Evolutionary conservation across 495 filamentous ascomycete genomes (phyloP), one percentile per base, ranked within the genome.

Genomic region (Aspergillus nanangensis): DNA sequence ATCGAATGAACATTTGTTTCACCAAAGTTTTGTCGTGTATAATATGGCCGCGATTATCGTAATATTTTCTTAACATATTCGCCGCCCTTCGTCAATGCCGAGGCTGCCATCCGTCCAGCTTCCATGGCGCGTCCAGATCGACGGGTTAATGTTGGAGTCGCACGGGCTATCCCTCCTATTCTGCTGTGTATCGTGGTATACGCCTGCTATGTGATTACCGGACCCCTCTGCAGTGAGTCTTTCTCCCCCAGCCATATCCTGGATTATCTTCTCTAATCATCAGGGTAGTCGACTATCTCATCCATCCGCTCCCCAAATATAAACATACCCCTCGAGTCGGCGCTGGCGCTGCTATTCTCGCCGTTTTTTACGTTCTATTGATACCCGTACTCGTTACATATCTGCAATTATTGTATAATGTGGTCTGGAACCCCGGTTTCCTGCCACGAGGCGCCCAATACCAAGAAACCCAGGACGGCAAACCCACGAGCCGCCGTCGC

Each of bases 291-390:
- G 73, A 80, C 52, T 84, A 81, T 55, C 77, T 88, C 35, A 69
- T 88, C 47, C 60, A 72, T 41, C 71, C 74, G 25, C 63, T 64
- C 38, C 55, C 71, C 17, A 65, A 75, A 33, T 65, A 67, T 45
- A 25, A 62, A 39, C 62, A 61, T 41, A 41, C 40, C 20, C 59
- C 68, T 42, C 75, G 76, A 38, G 53, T 62, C 51, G 78, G 78
- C 46, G 62, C 79, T 32, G 88, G 84, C 37, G 79, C 83, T 29
- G 78, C 76, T 4, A 79, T 94, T 45, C 63, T 95, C 38, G 75
- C 78, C 13, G 47, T 90, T 33, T 90, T 88, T 65, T 86, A 82
- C 49, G 11, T 85, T 37, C 74, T 91, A 19, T 68, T 96, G 22
- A 48, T 86, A 2, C 66, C 80, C 24, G 77, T 89, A 57, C 45